phyloP scores from a whole-genome alignment of 2,329 filamentous ascomycete genomes.

The Aspergillus fumigatiaffinis region DNA sequence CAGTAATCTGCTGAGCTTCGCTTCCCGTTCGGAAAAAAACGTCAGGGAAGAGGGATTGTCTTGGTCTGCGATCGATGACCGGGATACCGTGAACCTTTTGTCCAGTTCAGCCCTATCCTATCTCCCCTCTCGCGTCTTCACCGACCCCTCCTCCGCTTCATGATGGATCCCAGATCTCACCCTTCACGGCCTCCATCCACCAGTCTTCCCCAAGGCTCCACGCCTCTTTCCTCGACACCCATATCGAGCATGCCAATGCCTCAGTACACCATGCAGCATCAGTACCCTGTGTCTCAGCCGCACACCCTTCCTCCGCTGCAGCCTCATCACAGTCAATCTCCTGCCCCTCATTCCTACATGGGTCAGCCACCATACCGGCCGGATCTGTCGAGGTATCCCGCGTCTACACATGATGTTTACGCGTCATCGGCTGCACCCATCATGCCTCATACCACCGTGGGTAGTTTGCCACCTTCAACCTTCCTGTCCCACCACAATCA shows the following conservation, averaged over 20 bases:
- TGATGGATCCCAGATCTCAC: conserved; percentile 43
- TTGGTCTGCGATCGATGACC: conserved; percentile 32
- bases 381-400: conserved; percentile 42
- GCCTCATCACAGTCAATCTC: conserved; percentile 43
- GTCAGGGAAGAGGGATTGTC: conserved; percentile 13
- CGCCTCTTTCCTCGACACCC: conserved; percentile 42
- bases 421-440: conserved; percentile 40
- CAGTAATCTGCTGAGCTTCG: conserved; percentile 5
- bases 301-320: conserved; percentile 46
- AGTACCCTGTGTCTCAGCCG: conserved; percentile 41
- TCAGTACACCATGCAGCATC: conserved; percentile 45
- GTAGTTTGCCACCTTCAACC: conserved; percentile 40
- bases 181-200: conserved; percentile 43
- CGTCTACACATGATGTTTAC: conserved; percentile 42
- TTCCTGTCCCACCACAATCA: conserved; percentile 41
- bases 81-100: conserved; percentile 28
- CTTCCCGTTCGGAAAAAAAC: conserved; percentile 12
- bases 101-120: conserved; percentile 13
- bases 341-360: conserved; percentile 40
- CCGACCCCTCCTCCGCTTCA: conserved; percentile 13
- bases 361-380: conserved; percentile 39
- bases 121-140: conserved; percentile 10
- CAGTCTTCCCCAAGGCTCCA: conserved; percentile 42
- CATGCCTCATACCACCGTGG: conserved; percentile 40
- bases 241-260: conserved; percentile 46